Percentiles rank a stretch among this genome's conserved stretches.
These are phyloP conservation scores for Nemania serpens DNA, from an alignment of 2,329 filamentous ascomycete species.

Conservation along the genomic window DNA sequence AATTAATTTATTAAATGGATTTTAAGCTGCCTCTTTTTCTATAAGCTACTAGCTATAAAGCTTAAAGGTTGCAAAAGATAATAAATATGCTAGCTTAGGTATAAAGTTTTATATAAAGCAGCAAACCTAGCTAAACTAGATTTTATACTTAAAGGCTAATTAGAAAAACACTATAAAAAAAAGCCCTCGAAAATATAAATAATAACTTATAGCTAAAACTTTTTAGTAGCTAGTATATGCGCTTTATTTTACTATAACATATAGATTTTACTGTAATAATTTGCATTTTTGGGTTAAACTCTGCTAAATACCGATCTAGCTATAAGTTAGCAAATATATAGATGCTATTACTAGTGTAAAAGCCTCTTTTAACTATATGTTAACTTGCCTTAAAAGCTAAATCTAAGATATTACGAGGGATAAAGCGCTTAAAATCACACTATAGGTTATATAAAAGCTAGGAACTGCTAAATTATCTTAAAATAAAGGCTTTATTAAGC, in stretches of 20 bases:
- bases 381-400: not conserved
- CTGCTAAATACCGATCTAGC: not conserved
- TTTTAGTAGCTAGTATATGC: slow-evolving; percentile 1
- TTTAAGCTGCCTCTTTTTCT: not conserved
- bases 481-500: not conserved
- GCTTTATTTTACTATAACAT: not conserved
- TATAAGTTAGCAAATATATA: not conserved
- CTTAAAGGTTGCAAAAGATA: slow-evolving; percentile 3
- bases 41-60: slow-evolving; percentile 3
- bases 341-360: not conserved
- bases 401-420: not conserved
- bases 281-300: not conserved
- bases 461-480: slow-evolving; percentile 6
- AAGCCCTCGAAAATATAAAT: slow-evolving; percentile 1
- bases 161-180: not conserved
- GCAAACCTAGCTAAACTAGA: not conserved
- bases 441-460: not conserved
- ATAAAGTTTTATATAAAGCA: slow-evolving; percentile 1
- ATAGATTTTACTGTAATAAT: not conserved
- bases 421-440: not conserved
- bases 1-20: slow-evolving; percentile 7
- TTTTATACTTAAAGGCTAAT: not conserved
- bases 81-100: slow-evolving; percentile 4
- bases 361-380: not conserved
- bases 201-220: slow-evolving; percentile 2